Percentiles rank a stretch among this genome's conserved stretches.
phyloP scores from a whole-genome alignment of 441 rosid species.

The Erysimum cheiri region DNA sequence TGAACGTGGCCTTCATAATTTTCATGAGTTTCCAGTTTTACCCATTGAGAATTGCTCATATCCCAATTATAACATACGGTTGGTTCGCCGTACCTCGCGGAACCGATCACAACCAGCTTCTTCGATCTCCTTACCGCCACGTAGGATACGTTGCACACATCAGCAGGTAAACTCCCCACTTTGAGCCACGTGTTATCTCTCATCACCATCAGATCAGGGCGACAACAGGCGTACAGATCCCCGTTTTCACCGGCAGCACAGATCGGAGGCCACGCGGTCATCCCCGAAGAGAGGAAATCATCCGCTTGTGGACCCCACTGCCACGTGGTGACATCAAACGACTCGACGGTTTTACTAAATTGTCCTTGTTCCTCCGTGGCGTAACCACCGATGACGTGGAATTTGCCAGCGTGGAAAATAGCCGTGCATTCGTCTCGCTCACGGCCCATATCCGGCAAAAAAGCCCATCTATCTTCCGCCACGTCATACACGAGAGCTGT shows the following conservation, averaged over 20 bases:
- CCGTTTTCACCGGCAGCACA: conserved; percentile 43
- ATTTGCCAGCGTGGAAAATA: conserved; percentile 56
- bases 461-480: conserved; percentile 55
- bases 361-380: conserved; percentile 65
- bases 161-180: conserved; percentile 54
- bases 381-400: conserved; percentile 73
- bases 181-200: conserved; percentile 50
- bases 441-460: conserved; percentile 61
- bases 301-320: conserved; percentile 49
- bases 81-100: conserved; percentile 40
- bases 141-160: conserved; percentile 45
- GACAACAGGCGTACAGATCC: conserved; percentile 48
- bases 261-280: conserved; percentile 52
- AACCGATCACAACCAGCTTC: conserved; percentile 63
- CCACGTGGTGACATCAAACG: conserved; percentile 48
- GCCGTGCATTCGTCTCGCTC: conserved; percentile 74
- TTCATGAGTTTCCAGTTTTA: conserved; percentile 21
- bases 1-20: conserved; percentile 38
- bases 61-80: conserved; percentile 36
- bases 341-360: conserved; percentile 55
- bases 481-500: conserved; percentile 64
- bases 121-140: conserved; percentile 49
- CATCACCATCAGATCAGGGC: conserved; percentile 46
- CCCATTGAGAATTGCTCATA: conserved; percentile 30
- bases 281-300: conserved; percentile 38